Percentiles rank a stretch among this genome's conserved stretches.
These are phyloP conservation scores for Leucaena leucocephala DNA, from an alignment of 306 rosid genomes.

Conservation along the genomic window DNA sequence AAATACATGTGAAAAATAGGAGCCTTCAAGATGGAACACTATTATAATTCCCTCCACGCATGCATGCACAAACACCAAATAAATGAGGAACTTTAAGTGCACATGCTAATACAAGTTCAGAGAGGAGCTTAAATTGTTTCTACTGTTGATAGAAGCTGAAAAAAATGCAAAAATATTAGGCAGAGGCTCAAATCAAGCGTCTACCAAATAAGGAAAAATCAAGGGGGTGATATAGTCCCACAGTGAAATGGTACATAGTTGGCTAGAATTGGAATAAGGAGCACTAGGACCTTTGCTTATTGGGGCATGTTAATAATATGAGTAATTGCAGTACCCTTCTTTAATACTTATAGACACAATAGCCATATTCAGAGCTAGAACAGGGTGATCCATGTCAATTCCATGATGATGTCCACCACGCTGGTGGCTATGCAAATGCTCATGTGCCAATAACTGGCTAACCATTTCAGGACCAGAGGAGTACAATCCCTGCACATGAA, in stretches of 20 bases:
- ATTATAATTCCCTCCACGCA: neutral
- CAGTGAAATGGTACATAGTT: neutral
- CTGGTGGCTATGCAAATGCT: conserved; percentile 55
- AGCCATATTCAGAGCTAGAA: conserved; percentile 80
- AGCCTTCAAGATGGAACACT: conserved; percentile 20
- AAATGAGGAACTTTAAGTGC: conserved; percentile 13
- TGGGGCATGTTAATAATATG: conserved; percentile 24
- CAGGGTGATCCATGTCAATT: conserved; percentile 80
- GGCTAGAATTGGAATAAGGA: conserved; percentile 17
- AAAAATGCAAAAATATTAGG: neutral
- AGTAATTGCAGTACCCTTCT: conserved; percentile 72
- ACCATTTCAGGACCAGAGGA: conserved; percentile 65
- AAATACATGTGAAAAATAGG: conserved; percentile 14
- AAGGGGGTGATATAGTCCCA: neutral
- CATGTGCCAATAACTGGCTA: conserved; percentile 58
- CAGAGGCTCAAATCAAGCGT: neutral
- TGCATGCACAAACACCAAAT: neutral
- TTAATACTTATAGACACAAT: conserved; percentile 72
- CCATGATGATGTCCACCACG: conserved; percentile 76
- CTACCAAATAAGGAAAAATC: conserved; percentile 4
- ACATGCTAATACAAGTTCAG: conserved; percentile 9
- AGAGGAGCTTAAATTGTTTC: conserved; percentile 29
- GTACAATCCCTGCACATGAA: conserved; percentile 60
- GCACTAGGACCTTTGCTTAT: conserved; percentile 2
- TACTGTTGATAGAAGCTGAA: conserved; percentile 2